phyloP scores from a whole-genome alignment of 257 asterid species.

The Salvia rosmarinus region DNA sequence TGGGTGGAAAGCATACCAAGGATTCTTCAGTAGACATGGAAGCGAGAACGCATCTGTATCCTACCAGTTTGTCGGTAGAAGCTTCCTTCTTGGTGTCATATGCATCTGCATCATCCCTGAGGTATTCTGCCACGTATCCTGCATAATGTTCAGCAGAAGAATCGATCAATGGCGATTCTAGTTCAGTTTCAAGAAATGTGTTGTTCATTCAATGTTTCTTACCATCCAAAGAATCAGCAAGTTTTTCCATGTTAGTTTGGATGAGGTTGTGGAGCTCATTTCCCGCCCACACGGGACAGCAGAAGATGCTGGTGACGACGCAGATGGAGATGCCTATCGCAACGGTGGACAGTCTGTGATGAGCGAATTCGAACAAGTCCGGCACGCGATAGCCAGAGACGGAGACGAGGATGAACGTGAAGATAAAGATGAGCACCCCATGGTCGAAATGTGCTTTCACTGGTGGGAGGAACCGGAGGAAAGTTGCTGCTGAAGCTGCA shows the following conservation, averaged over 20 bases:
- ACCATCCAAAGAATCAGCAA: conserved; percentile 82
- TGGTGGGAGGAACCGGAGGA: conserved; percentile 66
- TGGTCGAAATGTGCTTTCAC: conserved; percentile 70
- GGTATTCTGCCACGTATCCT: conserved; percentile 52
- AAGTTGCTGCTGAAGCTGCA: conserved; percentile 72
- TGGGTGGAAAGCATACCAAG: conserved; percentile 43
- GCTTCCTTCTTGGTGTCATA: conserved; percentile 36
- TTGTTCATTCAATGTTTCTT: conserved; percentile 6
- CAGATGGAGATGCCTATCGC: conserved; percentile 70
- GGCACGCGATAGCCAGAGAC: conserved; percentile 76
- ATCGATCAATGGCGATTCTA: neutral
- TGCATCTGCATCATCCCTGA: conserved; percentile 32
- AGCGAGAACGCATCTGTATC: conserved; percentile 55
- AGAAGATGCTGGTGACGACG: conserved; percentile 51
- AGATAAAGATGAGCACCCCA: conserved; percentile 69
- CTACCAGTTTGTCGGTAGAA: conserved; percentile 37
- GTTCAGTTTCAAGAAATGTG: conserved; percentile 1
- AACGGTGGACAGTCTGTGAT: conserved; percentile 60
- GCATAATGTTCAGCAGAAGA: conserved; percentile 22
- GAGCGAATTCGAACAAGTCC: conserved; percentile 60
- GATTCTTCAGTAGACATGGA: conserved; percentile 67
- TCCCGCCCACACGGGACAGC: conserved; percentile 81
- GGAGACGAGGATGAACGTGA: conserved; percentile 66
- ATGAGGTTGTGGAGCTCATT: conserved; percentile 62
- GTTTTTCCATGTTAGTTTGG: conserved; percentile 54